Conservation (phyloP, 192 early-diverging fungal genomes). For the Umbelopsis ramanniana region DNA sequence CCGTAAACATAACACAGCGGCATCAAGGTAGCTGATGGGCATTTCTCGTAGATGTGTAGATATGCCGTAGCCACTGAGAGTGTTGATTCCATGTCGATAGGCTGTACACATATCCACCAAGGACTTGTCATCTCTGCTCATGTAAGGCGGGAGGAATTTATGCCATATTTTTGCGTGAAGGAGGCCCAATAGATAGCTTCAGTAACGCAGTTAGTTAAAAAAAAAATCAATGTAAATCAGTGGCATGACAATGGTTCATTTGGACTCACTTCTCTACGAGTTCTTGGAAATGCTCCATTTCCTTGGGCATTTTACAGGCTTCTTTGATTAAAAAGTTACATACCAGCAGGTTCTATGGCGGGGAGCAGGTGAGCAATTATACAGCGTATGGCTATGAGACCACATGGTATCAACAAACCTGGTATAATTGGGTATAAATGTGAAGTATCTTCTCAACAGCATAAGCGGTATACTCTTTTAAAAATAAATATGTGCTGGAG, state of each 20-base stretch:
- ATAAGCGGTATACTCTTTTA: constrained; percentile 52
- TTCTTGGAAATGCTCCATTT: constrained; percentile 55
- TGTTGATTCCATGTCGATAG: constrained; percentile 43
- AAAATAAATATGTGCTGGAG: constrained; percentile 55
- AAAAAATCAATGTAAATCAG: neutral
- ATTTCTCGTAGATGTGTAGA: constrained; percentile 42
- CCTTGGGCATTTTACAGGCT: constrained; percentile 39
- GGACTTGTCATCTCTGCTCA: constrained; percentile 45
- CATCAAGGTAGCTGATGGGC: constrained; percentile 36
- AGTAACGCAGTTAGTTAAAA: neutral
- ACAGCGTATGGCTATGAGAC: neutral
- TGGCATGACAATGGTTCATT: constrained; percentile 2
- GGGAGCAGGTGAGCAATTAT: neutral
- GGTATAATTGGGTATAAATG: constrained; percentile 51
- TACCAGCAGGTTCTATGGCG: neutral
- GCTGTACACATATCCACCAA: constrained; percentile 38
- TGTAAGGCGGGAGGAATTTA: constrained; percentile 47
- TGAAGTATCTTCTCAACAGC: constrained; percentile 55
- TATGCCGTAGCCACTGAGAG: constrained; percentile 42
- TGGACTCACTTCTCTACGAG: constrained; percentile 53
- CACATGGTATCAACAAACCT: constrained; percentile 25
- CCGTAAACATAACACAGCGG: constrained; percentile 42
- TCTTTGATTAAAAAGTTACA: constrained; percentile 12
- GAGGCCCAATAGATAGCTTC: constrained; percentile 43
- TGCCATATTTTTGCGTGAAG: constrained; percentile 58